These are phyloP conservation scores for Coemansia sp. DNA, from an alignment of 192 early-diverging fungal species.

Conservation along the genomic window DNA sequence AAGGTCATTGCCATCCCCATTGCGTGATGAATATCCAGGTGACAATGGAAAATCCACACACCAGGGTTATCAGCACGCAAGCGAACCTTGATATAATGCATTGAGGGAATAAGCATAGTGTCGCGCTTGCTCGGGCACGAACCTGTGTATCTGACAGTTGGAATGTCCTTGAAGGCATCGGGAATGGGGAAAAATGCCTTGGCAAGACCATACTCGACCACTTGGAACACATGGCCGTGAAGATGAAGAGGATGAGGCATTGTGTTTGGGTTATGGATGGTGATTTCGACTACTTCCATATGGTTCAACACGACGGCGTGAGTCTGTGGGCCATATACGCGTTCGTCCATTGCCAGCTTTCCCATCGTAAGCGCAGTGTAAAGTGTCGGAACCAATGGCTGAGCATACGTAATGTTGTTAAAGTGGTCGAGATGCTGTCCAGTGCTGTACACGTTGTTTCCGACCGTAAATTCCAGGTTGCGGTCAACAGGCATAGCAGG, in stretches of 20 bases:
- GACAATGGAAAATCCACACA: conserved; percentile 79
- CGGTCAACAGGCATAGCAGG: conserved; percentile 56
- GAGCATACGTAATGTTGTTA: conserved; percentile 67
- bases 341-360: conserved; percentile 46
- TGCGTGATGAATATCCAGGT: conserved; percentile 53
- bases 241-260: conserved; percentile 76
- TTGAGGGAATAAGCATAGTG: conserved; percentile 57
- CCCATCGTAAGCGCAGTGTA: conserved; percentile 65
- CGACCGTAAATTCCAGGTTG: conserved; percentile 48
- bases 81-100: conserved; percentile 61
- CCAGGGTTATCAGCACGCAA: conserved; percentile 75
- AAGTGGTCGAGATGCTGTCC: conserved; percentile 73
- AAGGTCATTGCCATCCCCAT: conserved; percentile 64
- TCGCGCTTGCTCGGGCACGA: conserved; percentile 55
- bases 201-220: conserved; percentile 17
- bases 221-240: conserved; percentile 66
- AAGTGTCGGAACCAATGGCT: conserved; percentile 64
- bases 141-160: conserved; percentile 55
- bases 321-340: conserved; percentile 65
- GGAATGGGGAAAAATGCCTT: conserved; percentile 7
- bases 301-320: conserved; percentile 62
- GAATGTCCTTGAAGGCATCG: conserved; percentile 1
- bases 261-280: conserved; percentile 67
- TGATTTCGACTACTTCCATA: conserved; percentile 63
- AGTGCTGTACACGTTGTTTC: conserved; percentile 59